Evolutionary conservation across 345 rosid genomes (phyloP), one percentile per base, ranked within the genome.

Genomic region (Brassica napus): DNA sequence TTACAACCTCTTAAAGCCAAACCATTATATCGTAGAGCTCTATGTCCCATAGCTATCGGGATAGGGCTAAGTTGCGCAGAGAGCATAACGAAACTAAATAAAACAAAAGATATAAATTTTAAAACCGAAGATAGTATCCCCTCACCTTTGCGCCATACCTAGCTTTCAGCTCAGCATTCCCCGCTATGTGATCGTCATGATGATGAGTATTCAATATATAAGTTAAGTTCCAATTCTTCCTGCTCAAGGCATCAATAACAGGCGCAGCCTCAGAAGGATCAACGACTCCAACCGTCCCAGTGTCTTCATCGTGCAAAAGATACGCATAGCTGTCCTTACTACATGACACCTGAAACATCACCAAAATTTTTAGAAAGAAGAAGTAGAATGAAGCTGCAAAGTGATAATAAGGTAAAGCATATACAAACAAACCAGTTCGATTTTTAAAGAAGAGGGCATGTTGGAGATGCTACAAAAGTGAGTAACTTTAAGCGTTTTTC

Each of bases 71-170:
- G 47, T 71, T 44, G 69, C 23, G 0, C 0, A 47, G 9, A 58
- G 68, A 30, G 31, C 61, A 71, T n/a, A 72, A 65, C 14, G 14
- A 71, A 52, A 47, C 32, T 3, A 65, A 28, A 59, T 1, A 12
- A 0, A 30, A 47, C 8, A 52, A 54, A 15, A 28, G 1, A 42
- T 31, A 35, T 52, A 31, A n/a, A 14, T 18, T 71, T 28, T 0
- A 12, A 42, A 11, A 11, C 62, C 0, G 0, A 54, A 52, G 57
- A 58, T 16, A 77, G 69, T 37, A 54, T 74, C 66, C 62, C 61
- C 91, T 74, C 92, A 96, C 98, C 99, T 96, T 93, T 28, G 99
- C 98, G 68, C 99, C 98, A 12, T 88, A 96, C 88, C 89, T 93
- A 79, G 89, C 97, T 89, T 96, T 96, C 88, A 96, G 83, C 78